Evolutionary conservation across 345 rosid species (phyloP), one percentile per base, ranked within the genome.

Genomic region (Salix koriyanagi): DNA sequence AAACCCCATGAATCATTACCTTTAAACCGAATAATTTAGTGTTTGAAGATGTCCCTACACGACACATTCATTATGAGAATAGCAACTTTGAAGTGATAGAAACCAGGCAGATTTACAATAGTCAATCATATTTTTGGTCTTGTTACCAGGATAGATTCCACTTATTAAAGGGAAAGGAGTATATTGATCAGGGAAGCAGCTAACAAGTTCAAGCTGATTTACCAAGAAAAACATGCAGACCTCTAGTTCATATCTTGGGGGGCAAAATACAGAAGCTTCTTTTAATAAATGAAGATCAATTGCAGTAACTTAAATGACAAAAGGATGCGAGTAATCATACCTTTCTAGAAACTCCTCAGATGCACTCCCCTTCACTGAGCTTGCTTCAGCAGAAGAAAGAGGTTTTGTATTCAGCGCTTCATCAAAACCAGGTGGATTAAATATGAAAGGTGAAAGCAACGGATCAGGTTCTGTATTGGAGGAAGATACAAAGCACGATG

Each of bases 391-490:
- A 23, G 83, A 62, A 26, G 88, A 71, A 65, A 58, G 82, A 28
- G 83, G 81, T 66, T 69, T 79, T 70, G 60, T 69, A 76, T 39
- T 76, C 61, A 41, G 71, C 42, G 80, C 74, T 52, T 86, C 86
- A 30, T 84, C 89, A 39, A 56, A 75, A 25, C 78, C 23, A 56
- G 88, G 85, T 0, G 88, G 69, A 80, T 30, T 88, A 70, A 88
- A 81, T 25, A 92, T 87, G 78, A 94, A 92, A 2, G 96, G 89
- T 2, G 96, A 89, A 52, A 94, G 68, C 82, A 94, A 74, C 4
- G 91, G 89, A 84, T 94, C 97, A 60, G 92, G 85, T 62, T 90
- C 95, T 50, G 87, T 75, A 72, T 80, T 89, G 64, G 88, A 82
- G 28, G 92, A 83, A 34, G 91, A 84, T 81, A 85, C 69, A 65